phyloP scores from a whole-genome alignment of 768 basidiomycete genomes.

The Steccherinum ochraceum region DNA sequence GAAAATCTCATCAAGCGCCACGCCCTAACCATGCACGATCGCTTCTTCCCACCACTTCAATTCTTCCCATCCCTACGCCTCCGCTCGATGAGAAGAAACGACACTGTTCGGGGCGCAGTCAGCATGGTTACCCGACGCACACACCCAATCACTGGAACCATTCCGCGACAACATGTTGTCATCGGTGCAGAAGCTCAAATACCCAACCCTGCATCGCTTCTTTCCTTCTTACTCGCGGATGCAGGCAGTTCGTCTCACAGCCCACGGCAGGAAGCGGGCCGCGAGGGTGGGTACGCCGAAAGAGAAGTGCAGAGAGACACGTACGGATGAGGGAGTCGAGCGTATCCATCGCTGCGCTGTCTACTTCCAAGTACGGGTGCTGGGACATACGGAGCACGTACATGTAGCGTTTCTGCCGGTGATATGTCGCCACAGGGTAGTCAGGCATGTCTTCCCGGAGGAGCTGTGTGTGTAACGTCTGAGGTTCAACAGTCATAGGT shows the following conservation, averaged over 20 bases:
- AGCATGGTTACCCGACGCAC: neutral
- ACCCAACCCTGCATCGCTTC: too few species aligned
- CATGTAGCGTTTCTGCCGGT: constrained; percentile 28
- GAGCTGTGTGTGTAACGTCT: too few species aligned
- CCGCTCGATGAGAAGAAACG: constrained; percentile 26
- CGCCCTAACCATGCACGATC: neutral
- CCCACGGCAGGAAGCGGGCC: neutral
- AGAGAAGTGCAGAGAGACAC: constrained; percentile 3
- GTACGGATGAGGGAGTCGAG: constrained; percentile 30
- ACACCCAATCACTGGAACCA: neutral
- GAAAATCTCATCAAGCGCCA: neutral
- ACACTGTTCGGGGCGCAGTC: constrained; percentile 17
- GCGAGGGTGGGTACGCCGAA: neutral
- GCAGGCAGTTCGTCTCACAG: constrained; percentile 1
- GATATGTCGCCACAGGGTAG: constrained; percentile 28
- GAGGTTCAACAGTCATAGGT: too few species aligned
- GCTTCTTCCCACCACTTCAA: neutral
- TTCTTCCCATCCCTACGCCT: constrained; percentile 16
- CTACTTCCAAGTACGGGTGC: constrained; percentile 30
- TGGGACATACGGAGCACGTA: constrained; percentile 29
- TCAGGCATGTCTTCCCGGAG: constrained; percentile 23
- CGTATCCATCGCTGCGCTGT: constrained; percentile 24
- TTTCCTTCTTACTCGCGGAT: neutral
- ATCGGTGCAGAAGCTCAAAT: too few species aligned
- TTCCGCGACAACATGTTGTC: neutral